These are phyloP conservation scores for Psilocybe tampanensis DNA, from an alignment of 768 basidiomycete species.

Conservation along the genomic window DNA sequence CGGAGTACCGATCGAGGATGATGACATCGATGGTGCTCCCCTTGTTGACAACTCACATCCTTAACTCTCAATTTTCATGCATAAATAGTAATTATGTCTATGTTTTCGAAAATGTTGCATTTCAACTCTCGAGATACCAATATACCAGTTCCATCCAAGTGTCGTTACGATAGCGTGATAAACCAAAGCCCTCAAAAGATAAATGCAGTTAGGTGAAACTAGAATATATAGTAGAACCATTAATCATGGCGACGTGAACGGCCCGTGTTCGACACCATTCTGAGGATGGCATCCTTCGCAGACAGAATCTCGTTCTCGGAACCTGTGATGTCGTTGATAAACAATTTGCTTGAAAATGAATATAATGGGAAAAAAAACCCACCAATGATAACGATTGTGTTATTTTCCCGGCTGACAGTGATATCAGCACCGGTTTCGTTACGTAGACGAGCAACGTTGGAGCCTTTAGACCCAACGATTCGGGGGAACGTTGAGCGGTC, in stretches of 20 bases:
- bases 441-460: slow-evolving; percentile 87
- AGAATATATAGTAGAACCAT: slow-evolving; percentile 12
- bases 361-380: slow-evolving; percentile 29
- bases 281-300: slow-evolving; percentile 80
- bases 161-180: slow-evolving; percentile 4
- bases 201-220: slow-evolving; percentile 17
- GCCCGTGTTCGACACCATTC: slow-evolving; percentile 47
- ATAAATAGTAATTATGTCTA: not conserved
- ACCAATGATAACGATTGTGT: slow-evolving; percentile 87
- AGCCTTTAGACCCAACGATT: slow-evolving; percentile 90
- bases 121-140: not conserved
- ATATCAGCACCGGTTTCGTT: slow-evolving; percentile 92
- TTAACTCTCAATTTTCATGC: not conserved
- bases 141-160: slow-evolving; percentile 7
- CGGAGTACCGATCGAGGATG: slow-evolving; percentile 35
- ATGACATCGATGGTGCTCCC: slow-evolving; percentile 49
- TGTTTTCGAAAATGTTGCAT: slow-evolving; percentile 31
- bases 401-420: slow-evolving; percentile 86
- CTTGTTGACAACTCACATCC: slow-evolving; percentile 30
- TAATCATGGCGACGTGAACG: slow-evolving; percentile 45
- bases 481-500: slow-evolving; percentile 88
- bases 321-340: slow-evolving; percentile 43
- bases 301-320: slow-evolving; percentile 64
- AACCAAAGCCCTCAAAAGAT: slow-evolving; percentile 5
- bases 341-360: not conserved